phyloP scores from a whole-genome alignment of 495 filamentous ascomycete species.

The Penicillium soppii region DNA sequence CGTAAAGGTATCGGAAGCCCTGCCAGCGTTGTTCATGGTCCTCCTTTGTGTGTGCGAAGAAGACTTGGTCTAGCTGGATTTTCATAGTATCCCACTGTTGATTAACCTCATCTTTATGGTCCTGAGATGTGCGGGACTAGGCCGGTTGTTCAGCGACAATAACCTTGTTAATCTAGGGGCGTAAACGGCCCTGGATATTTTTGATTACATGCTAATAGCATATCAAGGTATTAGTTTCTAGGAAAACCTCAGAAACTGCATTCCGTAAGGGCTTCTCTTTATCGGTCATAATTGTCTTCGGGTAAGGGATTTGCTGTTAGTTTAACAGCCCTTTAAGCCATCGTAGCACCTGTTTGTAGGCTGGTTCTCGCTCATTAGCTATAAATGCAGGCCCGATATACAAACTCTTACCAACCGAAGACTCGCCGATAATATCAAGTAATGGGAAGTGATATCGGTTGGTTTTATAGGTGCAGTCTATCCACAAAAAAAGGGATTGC shows the following conservation, averaged over 20 bases:
- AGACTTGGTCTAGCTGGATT: background rate
- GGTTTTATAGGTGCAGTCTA: slow-evolving; percentile 17
- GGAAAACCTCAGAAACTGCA: slow-evolving; percentile 7
- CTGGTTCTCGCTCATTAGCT: background rate
- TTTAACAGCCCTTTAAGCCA: background rate
- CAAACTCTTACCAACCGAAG: background rate
- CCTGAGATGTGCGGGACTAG: background rate
- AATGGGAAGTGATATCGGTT: slow-evolving; percentile 14
- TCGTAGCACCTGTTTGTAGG: background rate
- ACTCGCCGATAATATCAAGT: slow-evolving; percentile 7
- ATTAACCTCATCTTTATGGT: background rate
- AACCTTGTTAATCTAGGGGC: background rate
- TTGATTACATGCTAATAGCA: slow-evolving; percentile 4
- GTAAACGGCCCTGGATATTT: background rate
- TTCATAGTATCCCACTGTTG: background rate
- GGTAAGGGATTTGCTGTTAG: background rate
- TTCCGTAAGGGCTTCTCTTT: background rate
- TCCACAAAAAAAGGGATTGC: background rate
- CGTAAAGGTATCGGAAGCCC: background rate
- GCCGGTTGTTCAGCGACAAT: background rate
- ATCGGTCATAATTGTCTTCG: slow-evolving; percentile 1
- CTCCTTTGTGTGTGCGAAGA: background rate
- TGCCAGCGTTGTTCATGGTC: background rate
- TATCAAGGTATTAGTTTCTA: background rate
- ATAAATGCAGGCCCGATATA: slow-evolving; percentile 11